A percentile compares a stretch with the other conserved stretches of the same genome.
Conservation (phyloP, 2,329 filamentous ascomycete species). For the Daldinia eschscholtzii region DNA sequence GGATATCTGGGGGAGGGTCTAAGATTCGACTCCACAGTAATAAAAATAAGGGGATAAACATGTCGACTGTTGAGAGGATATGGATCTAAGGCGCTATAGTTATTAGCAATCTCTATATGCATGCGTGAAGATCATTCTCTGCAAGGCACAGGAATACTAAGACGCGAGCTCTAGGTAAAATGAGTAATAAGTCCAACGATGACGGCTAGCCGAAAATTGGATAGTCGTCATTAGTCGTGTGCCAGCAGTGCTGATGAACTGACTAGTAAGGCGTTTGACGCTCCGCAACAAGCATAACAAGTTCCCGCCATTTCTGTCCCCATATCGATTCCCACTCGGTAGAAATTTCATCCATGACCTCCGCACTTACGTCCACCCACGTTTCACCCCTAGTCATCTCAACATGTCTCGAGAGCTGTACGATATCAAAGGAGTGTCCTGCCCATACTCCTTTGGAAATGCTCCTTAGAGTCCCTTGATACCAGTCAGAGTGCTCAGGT, state of each 20-base stretch:
- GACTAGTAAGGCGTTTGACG: background rate
- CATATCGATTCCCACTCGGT: background rate
- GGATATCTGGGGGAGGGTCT: no score
- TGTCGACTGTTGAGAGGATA: no score
- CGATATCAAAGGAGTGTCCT: slow-evolving; percentile 51
- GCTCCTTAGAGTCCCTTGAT: background rate
- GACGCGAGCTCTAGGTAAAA: background rate
- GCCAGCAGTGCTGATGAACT: background rate
- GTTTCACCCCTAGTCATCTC: slow-evolving; percentile 13
- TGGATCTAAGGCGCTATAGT: no score
- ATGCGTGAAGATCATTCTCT: no score
- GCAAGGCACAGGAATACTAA: background rate
- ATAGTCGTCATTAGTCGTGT: background rate
- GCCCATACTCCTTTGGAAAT: slow-evolving; percentile 49
- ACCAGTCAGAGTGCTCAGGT: background rate
- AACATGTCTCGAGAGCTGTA: slow-evolving; percentile 40
- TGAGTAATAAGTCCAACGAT: background rate
- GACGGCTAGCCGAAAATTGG: background rate
- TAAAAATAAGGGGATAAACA: no score
- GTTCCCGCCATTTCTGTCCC: background rate
- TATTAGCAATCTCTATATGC: no score
- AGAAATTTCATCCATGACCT: slow-evolving; percentile 1
- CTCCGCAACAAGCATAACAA: background rate
- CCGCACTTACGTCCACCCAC: background rate
- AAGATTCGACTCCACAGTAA: no score